Evolutionary conservation across 768 basidiomycete species (phyloP).

Genomic region (Symmetrospora coprosmae): DNA sequence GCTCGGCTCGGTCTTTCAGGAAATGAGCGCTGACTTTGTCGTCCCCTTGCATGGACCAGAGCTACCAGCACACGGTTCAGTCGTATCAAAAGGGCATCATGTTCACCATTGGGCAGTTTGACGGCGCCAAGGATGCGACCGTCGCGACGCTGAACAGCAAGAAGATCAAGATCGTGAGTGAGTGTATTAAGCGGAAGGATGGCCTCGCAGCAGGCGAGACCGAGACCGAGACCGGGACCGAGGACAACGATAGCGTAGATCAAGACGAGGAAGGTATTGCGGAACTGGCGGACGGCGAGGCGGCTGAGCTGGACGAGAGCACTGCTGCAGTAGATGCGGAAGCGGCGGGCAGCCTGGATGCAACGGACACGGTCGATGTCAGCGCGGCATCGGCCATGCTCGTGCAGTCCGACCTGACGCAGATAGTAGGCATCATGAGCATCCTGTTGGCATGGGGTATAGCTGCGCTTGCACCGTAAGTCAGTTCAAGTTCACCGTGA

Average conservation of each 20-base stretch:
- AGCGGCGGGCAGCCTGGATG: not conserved
- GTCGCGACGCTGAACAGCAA: not conserved
- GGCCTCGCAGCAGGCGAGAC: too few relatives aligned
- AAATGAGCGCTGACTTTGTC: not conserved
- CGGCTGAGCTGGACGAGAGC: not conserved
- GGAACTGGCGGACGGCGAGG: not conserved
- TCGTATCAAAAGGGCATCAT: not conserved
- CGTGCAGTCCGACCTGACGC: too few relatives aligned
- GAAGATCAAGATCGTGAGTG: not conserved
- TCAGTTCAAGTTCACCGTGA: too few relatives aligned
- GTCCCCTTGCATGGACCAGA: too few relatives aligned
- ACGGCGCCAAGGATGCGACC: constrained; percentile 28
- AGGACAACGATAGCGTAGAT: not conserved
- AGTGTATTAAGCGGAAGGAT: not conserved
- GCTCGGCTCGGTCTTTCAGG: not conserved
- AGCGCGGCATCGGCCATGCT: too few relatives aligned
- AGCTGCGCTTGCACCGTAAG: too few relatives aligned
- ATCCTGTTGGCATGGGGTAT: too few relatives aligned
- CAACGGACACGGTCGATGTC: not conserved
- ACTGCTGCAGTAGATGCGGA: not conserved
- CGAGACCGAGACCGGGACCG: not conserved
- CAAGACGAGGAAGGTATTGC: too few relatives aligned
- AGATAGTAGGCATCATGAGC: too few relatives aligned
- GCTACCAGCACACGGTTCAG: not conserved
- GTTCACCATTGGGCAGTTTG: not conserved